A percentile compares a stretch with the other conserved stretches of the same genome.
Conservation (phyloP, 2,329 filamentous ascomycete genomes). For the Pestalotiopsis sp. region DNA sequence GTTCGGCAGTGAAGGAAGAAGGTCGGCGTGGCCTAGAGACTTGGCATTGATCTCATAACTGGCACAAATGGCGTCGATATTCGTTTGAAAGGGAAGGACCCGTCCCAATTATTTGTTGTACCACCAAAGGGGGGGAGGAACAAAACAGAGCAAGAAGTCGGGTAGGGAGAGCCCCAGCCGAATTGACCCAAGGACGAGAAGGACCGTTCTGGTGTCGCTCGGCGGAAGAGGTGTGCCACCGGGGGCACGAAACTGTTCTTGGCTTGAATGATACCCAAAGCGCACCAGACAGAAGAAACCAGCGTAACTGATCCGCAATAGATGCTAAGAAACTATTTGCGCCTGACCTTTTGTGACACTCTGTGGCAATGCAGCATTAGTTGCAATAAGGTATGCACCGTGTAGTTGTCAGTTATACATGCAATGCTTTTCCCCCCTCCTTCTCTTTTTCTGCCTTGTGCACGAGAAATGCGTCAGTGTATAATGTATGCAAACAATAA, state of each 20-base stretch:
- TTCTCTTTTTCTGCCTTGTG: too few relatives aligned
- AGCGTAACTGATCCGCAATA: background rate
- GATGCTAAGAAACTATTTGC: background rate
- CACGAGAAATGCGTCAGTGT: too few relatives aligned
- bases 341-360: background rate
- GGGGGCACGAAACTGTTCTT: slow-evolving; percentile 8
- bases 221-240: background rate
- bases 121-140: background rate
- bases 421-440: too few relatives aligned
- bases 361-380: too few relatives aligned
- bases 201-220: background rate
- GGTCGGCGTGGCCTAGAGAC: background rate
- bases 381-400: too few relatives aligned
- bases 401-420: too few relatives aligned
- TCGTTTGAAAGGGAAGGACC: background rate
- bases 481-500: too few relatives aligned
- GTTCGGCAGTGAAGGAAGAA: background rate
- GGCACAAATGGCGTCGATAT: slow-evolving; percentile 2
- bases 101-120: background rate
- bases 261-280: slow-evolving; percentile 14
- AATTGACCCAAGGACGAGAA: background rate
- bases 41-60: background rate
- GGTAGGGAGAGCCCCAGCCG: background rate
- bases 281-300: background rate
- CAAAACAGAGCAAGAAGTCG: background rate